Evolutionary conservation across 257 asterid genomes (phyloP).

Genomic region (Scutellaria galericulata): DNA sequence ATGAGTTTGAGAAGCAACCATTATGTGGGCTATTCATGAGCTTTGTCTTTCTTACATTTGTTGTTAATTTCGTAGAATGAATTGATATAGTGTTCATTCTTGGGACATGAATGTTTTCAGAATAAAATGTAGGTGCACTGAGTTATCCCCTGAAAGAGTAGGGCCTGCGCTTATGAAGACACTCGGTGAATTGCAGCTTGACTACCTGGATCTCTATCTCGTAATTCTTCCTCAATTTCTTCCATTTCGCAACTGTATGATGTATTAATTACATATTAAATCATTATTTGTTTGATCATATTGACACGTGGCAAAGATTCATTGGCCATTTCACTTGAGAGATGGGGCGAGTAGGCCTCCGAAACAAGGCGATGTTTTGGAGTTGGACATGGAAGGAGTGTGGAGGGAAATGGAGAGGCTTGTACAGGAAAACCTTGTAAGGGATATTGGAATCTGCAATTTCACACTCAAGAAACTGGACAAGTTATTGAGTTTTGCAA

Average conservation of each 20-base stretch:
- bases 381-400: conserved; percentile 74
- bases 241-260: neutral
- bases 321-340: conserved; percentile 71
- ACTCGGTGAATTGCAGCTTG: conserved; percentile 64
- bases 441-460: conserved; percentile 72
- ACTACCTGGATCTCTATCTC: conserved; percentile 77
- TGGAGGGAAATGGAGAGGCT: conserved; percentile 88
- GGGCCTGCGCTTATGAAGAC: conserved; percentile 63
- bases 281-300: neutral
- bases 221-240: conserved; percentile 31
- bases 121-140: conserved; percentile 62
- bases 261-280: neutral
- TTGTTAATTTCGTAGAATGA: too few species aligned
- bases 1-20: too few species aligned
- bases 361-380: conserved; percentile 53
- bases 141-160: conserved; percentile 60
- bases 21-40: too few species aligned
- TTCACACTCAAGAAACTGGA: conserved; percentile 57
- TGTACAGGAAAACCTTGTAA: conserved; percentile 54
- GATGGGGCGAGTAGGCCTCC: conserved; percentile 74
- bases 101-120: neutral
- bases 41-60: too few species aligned
- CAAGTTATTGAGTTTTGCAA: conserved; percentile 54
- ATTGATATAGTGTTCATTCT: too few species aligned
- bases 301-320: conserved; percentile 43